A percentile compares a stretch with the other conserved stretches of the same genome.
These are phyloP conservation scores for Parachaetomium inaequale DNA, from an alignment of 495 filamentous ascomycete genomes.

Conservation along the genomic window DNA sequence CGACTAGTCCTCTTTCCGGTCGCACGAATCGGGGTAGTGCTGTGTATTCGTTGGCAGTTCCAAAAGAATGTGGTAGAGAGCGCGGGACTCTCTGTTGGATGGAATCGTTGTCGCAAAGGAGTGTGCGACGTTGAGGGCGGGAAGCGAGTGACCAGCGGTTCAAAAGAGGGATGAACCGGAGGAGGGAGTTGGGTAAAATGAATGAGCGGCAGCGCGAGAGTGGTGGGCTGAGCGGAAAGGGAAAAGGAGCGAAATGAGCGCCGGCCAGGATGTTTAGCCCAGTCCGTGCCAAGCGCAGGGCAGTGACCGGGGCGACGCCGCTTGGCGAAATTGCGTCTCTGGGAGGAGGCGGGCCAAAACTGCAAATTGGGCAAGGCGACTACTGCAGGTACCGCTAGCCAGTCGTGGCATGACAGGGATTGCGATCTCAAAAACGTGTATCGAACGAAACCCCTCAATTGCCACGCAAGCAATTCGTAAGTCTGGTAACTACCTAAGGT, in stretches of 20 bases:
- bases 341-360: constrained; percentile 3
- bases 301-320: constrained; percentile 18
- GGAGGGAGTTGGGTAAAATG: constrained; percentile 19
- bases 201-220: constrained; percentile 23
- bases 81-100: constrained; percentile 50
- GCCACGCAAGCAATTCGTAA: neutral
- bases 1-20: neutral
- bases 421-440: neutral
- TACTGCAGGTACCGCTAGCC: constrained; percentile 29
- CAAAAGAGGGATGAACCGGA: constrained; percentile 30
- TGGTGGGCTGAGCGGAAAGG: constrained; percentile 19
- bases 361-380: constrained; percentile 20
- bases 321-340: constrained; percentile 36
- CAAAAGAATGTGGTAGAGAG: constrained; percentile 62
- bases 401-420: constrained; percentile 12
- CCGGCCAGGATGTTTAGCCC: constrained; percentile 30
- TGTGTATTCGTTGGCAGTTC: constrained; percentile 32
- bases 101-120: constrained; percentile 30
- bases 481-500: neutral
- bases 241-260: constrained; percentile 39
- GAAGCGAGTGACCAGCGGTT: constrained; percentile 33
- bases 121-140: constrained; percentile 17
- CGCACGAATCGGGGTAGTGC: neutral
- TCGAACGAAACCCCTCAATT: neutral
- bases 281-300: constrained; percentile 17